phyloP scores from a whole-genome alignment of 2,329 filamentous ascomycete species.

The Drechslerella stenobrocha region DNA sequence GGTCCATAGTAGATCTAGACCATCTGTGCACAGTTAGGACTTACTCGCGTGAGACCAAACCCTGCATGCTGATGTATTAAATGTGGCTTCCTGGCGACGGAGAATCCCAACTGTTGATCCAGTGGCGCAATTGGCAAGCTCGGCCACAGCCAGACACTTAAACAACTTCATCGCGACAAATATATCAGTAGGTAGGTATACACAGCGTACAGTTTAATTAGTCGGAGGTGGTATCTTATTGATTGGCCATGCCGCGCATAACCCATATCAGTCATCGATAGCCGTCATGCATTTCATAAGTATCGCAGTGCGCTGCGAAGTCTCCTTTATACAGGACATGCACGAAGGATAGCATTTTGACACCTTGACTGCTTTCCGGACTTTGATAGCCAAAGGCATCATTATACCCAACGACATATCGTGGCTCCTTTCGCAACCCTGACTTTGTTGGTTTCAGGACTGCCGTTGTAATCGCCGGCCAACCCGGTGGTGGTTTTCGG shows the following conservation, averaged over 20 bases:
- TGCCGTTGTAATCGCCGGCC: neutral
- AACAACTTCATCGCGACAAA: conserved; percentile 10
- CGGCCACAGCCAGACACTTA: conserved; percentile 3
- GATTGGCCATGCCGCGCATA: too few species aligned
- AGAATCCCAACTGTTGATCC: conserved; percentile 8
- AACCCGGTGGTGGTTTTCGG: neutral
- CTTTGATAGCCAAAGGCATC: neutral
- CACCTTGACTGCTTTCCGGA: neutral
- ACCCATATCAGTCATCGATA: too few species aligned
- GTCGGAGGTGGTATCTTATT: neutral
- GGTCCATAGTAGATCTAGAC: too few species aligned
- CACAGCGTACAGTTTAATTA: neutral
- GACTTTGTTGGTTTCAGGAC: conserved; percentile 3
- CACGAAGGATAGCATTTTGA: neutral
- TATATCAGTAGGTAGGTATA: neutral
- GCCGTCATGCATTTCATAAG: too few species aligned
- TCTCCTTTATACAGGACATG: too few species aligned
- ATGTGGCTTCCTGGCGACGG: conserved; percentile 5
- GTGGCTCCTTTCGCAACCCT: conserved; percentile 1
- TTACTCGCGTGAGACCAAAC: conserved; percentile 42
- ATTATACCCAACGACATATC: neutral
- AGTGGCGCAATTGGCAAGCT: neutral
- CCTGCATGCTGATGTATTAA: conserved; percentile 17
- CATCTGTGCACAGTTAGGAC: too few species aligned
- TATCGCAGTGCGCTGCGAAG: too few species aligned